Evolutionary conservation across 305 asterid genomes (phyloP), one percentile per base, ranked within the genome.

Genomic region (Fraxinus platypoda): DNA sequence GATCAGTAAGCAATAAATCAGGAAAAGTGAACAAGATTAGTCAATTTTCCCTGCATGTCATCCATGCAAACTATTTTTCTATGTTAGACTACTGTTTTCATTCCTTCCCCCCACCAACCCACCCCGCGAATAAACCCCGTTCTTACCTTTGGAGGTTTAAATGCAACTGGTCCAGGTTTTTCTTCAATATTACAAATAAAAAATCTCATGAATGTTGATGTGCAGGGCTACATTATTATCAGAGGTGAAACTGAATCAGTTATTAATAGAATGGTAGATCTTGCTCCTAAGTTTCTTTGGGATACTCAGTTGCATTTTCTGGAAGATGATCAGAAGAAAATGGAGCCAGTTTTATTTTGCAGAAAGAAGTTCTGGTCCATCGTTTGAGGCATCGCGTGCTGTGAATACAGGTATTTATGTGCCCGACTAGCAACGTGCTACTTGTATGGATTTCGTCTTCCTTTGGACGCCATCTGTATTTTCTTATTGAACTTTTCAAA

Each of bases 211-310:
- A 66, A 75, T 81, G 23, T 84, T 79, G 46, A 35, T 23, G 33
- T 84, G 80, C 91, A 94, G 98, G 99, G 98, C 11, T 86, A 85
- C 62, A 74, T 92, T 49, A 88, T 95, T 59, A 88, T 95, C 43
- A 87, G 97, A 89, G 98, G 97, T 26, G 97, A 95, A 84, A 93
- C 86, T 8, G 90, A 92, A 77, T 38, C 86, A 70, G 79, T 88
- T 21, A 89, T 89, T 26, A 83, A 92, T 6, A 86, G 84, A 81
- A 82, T 95, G 31, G 86, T 43, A 74, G 90, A 85, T 76, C 93
- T 94, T 31, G 97, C 97, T 4, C 91, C 92, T 0, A 91, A 91
- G 90, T 94, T 89, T 83, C 94, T 94, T 46, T 95, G 99, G 99
- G 97, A 95, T n/a, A 84, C 91, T 17, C 86, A 88, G 81, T 41